These are phyloP conservation scores for Tephrocybe sp. DNA, from an alignment of 768 basidiomycete species.

Conservation along the genomic window DNA sequence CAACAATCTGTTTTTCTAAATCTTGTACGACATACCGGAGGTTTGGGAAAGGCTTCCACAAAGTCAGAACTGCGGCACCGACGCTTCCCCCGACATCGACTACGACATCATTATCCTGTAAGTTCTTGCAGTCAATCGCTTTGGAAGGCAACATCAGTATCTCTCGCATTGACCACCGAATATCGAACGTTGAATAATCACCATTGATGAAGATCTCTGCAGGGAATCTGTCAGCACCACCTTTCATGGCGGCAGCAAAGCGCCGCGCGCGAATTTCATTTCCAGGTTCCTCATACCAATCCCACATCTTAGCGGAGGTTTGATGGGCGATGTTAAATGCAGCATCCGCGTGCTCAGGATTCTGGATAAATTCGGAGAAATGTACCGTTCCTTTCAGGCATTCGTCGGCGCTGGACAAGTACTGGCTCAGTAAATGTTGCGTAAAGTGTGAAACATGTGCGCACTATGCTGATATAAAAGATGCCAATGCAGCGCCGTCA, in stretches of 20 bases:
- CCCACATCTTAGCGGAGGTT: conserved; percentile 21
- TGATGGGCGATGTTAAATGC: conserved; percentile 25
- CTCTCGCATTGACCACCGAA: background rate
- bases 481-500: conserved; percentile 15
- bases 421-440: too few species aligned
- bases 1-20: conserved; percentile 2
- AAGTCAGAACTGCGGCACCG: background rate
- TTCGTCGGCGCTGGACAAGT: conserved; percentile 21
- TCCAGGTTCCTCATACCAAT: conserved; percentile 28
- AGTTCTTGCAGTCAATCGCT: background rate
- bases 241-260: conserved; percentile 26
- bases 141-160: background rate
- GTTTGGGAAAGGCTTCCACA: conserved; percentile 2
- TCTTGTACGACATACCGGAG: conserved; percentile 9
- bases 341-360: conserved; percentile 12
- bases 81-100: conserved; percentile 10
- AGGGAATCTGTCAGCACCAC: conserved; percentile 18
- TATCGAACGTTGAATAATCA: background rate
- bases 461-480: conserved; percentile 16
- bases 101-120: conserved; percentile 1
- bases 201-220: conserved; percentile 18
- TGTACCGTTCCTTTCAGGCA: conserved; percentile 12
- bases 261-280: conserved; percentile 23
- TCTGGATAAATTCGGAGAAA: conserved; percentile 15
- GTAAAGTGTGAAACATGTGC: background rate